These are phyloP conservation scores for Cordyceps tenuipes DNA, from an alignment of 2,329 filamentous ascomycete genomes.

Conservation along the genomic window DNA sequence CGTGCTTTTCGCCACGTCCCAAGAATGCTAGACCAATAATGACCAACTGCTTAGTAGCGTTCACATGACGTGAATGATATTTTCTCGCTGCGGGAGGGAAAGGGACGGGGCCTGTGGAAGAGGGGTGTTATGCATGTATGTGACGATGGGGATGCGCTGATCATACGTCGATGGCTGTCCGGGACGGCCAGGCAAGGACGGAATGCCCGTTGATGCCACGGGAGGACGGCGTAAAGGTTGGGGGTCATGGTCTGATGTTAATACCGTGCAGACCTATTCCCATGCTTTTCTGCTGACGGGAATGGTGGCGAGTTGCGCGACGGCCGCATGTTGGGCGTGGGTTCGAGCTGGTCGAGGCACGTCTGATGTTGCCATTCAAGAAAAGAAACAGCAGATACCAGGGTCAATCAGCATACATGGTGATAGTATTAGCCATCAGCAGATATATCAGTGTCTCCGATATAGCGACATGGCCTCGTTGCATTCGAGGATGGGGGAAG, in stretches of 20 bases:
- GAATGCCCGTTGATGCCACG: not conserved
- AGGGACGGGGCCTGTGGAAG: not conserved
- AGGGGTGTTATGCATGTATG: not conserved
- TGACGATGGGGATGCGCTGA: not conserved
- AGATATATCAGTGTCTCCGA: not conserved
- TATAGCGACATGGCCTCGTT: not conserved
- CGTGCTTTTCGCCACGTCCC: not conserved
- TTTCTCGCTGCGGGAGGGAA: not conserved
- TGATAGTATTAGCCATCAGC: too few relatives aligned
- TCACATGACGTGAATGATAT: not conserved
- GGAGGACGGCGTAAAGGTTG: not conserved
- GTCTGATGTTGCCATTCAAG: not conserved
- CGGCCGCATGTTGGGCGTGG: not conserved
- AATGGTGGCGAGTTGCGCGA: not conserved
- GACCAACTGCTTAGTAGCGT: not conserved
- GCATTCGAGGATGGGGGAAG: not conserved
- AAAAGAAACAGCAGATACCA: too few relatives aligned
- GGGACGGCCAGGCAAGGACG: not conserved
- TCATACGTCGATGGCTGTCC: not conserved
- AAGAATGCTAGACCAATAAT: not conserved
- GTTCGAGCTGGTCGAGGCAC: not conserved
- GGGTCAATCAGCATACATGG: too few relatives aligned
- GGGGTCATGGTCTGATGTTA: not conserved
- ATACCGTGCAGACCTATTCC: not conserved
- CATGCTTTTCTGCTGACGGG: not conserved